Percentiles rank a stretch among this genome's conserved stretches.
Evolutionary conservation across 1,284 basidiomycete species (phyloP).

Genomic region (Agroathelia rolfsii): DNA sequence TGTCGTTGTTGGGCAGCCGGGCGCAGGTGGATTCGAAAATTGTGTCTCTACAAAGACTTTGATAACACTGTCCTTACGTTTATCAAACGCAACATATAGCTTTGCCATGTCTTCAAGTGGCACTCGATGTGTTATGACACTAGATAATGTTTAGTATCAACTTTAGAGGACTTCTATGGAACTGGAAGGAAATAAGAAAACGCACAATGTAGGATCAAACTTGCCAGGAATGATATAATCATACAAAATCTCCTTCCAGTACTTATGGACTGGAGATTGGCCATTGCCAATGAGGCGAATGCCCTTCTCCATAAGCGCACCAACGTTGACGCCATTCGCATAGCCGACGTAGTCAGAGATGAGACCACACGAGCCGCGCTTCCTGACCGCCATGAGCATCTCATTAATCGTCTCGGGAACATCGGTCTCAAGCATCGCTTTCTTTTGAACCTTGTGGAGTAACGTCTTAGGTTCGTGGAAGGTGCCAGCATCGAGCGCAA

Average conservation of each 20-base stretch:
- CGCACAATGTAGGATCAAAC: slow-evolving; percentile 59
- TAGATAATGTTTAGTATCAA: slow-evolving; percentile 10
- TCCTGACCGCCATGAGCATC: slow-evolving; percentile 51
- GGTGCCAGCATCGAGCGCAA: slow-evolving; percentile 39
- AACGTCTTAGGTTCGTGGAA: slow-evolving; percentile 65
- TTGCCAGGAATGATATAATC: slow-evolving; percentile 56
- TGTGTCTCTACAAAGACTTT: slow-evolving; percentile 58
- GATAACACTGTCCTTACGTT: slow-evolving; percentile 45
- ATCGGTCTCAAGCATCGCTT: slow-evolving; percentile 70
- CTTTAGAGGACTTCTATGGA: background rate
- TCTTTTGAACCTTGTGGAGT: slow-evolving; percentile 59
- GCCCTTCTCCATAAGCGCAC: slow-evolving; percentile 74
- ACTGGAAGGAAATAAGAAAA: slow-evolving; percentile 13
- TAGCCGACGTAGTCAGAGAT: slow-evolving; percentile 57
- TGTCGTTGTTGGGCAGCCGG: slow-evolving; percentile 37
- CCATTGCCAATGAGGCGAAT: slow-evolving; percentile 62
- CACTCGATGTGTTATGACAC: slow-evolving; percentile 41
- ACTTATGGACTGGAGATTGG: slow-evolving; percentile 65
- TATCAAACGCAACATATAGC: slow-evolving; percentile 52
- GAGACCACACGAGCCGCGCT: slow-evolving; percentile 54
- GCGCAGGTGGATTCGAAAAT: slow-evolving; percentile 35
- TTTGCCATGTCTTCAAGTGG: slow-evolving; percentile 33
- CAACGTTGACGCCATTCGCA: slow-evolving; percentile 65
- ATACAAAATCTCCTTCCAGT: slow-evolving; percentile 65
- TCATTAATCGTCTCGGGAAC: slow-evolving; percentile 66